phyloP scores from a whole-genome alignment of 2,329 filamentous ascomycete genomes.

The Aspergillus pseudoterreus region DNA sequence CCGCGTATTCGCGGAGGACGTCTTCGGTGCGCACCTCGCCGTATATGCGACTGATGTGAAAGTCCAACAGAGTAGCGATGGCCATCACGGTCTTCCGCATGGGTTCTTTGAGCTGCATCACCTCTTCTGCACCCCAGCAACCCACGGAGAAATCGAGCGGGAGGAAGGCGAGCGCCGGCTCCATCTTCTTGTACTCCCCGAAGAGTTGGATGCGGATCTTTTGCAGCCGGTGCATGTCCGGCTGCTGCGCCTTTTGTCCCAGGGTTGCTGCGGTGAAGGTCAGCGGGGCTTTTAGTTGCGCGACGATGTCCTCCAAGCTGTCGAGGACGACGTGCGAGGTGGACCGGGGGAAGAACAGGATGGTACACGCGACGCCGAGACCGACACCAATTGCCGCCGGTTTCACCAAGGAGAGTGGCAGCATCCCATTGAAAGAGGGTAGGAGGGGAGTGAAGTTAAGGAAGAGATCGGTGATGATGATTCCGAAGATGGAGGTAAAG shows the following conservation, averaged over 20 bases:
- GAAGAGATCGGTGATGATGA: constrained; percentile 46
- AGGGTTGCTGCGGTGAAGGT: constrained; percentile 25
- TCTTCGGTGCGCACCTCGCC: constrained; percentile 2
- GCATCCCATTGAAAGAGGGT: constrained; percentile 37
- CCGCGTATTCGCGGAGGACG: constrained; percentile 1
- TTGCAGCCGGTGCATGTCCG: constrained; percentile 20
- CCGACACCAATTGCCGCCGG: constrained; percentile 47
- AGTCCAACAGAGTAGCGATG: constrained; percentile 39
- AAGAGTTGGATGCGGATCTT: constrained; percentile 34
- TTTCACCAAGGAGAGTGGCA: constrained; percentile 41
- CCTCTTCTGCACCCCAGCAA: constrained; percentile 45
- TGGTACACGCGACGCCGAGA: constrained; percentile 41
- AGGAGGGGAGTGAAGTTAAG: constrained; percentile 43
- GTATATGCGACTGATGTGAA: constrained; percentile 35
- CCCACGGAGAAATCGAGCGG: constrained; percentile 47
- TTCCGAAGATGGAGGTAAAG: constrained; percentile 46
- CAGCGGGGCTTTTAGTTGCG: constrained; percentile 26
- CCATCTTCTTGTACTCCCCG: constrained; percentile 34
- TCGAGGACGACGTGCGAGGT: constrained; percentile 45
- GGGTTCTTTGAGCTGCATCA: constrained; percentile 35
- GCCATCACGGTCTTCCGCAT: constrained; percentile 36
- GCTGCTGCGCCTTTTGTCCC: constrained; percentile 10
- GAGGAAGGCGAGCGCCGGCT: constrained; percentile 42
- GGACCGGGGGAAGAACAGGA: constrained; percentile 50
- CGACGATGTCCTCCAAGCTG: constrained; percentile 28